Conservation (phyloP, 192 early-diverging fungal genomes). For the Pecoramyces ruminantium region DNA sequence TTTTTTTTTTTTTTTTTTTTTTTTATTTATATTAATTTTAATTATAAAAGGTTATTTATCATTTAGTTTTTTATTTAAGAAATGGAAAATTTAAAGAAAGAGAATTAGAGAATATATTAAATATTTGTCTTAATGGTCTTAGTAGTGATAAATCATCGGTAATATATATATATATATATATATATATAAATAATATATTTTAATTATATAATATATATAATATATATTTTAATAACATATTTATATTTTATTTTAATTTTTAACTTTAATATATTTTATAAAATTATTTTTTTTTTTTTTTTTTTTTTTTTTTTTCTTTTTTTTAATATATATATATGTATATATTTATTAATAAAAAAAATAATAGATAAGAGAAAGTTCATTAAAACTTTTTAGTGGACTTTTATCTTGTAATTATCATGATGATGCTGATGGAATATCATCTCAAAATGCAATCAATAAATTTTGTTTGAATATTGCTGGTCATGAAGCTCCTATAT, state of each 20-base stretch:
- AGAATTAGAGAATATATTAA: not conserved
- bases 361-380: not conserved
- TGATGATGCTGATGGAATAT: not conserved
- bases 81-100: not conserved
- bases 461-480: not conserved
- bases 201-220: no score
- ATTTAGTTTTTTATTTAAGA: not conserved
- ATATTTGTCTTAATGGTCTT: not conserved
- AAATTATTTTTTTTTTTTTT: no score
- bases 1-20: no score
- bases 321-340: no score
- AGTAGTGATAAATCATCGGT: not conserved
- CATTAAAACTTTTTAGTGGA: not conserved
- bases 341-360: no score
- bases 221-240: no score
- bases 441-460: not conserved
- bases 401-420: not conserved
- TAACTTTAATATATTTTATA: no score
- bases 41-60: not conserved
- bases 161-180: not conserved
- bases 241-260: no score
- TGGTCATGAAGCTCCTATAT: not conserved
- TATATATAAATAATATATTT: no score
- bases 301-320: no score
- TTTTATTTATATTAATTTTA: no score